A percentile compares a stretch with the other conserved stretches of the same genome.
These are phyloP conservation scores for Xerocomus minutiporus DNA, from an alignment of 1,284 basidiomycete species.

Conservation along the genomic window DNA sequence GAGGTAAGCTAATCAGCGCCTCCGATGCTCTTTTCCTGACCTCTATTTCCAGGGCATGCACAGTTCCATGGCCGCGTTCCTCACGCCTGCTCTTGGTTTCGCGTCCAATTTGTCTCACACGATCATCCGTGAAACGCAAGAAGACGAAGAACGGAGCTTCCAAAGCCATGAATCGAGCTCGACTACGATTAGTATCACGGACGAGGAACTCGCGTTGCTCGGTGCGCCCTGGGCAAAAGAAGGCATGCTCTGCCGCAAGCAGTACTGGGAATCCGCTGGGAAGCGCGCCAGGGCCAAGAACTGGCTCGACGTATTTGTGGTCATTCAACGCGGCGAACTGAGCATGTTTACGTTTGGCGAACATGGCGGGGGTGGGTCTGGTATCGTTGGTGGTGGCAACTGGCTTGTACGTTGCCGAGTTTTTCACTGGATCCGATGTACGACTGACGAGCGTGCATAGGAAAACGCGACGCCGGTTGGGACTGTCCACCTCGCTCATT, in stretches of 20 bases:
- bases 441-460: slow-evolving; percentile 35
- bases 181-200: slow-evolving; percentile 77
- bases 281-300: slow-evolving; percentile 81
- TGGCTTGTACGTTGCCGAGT: slow-evolving; percentile 73
- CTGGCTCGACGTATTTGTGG: slow-evolving; percentile 94
- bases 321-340: slow-evolving; percentile 89
- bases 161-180: slow-evolving; percentile 57
- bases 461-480: slow-evolving; percentile 85
- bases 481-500: slow-evolving; percentile 79
- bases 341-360: slow-evolving; percentile 94
- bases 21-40: slow-evolving; percentile 10
- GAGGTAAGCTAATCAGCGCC: slow-evolving; percentile 46
- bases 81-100: slow-evolving; percentile 85
- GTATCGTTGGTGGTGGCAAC: slow-evolving; percentile 88
- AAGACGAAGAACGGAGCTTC: slow-evolving; percentile 80
- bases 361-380: slow-evolving; percentile 49
- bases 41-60: slow-evolving; percentile 36
- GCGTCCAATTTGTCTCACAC: slow-evolving; percentile 94
- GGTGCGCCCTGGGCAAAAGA: slow-evolving; percentile 99
- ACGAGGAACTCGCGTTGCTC: slow-evolving; percentile 90
- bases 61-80: slow-evolving; percentile 54
- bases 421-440: neutral
- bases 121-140: slow-evolving; percentile 90
- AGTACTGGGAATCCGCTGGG: slow-evolving; percentile 84
- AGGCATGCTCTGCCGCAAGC: slow-evolving; percentile 89